Conservation (phyloP, 176 grass and related monocot genomes). For the Aegilops umbellulata region DNA sequence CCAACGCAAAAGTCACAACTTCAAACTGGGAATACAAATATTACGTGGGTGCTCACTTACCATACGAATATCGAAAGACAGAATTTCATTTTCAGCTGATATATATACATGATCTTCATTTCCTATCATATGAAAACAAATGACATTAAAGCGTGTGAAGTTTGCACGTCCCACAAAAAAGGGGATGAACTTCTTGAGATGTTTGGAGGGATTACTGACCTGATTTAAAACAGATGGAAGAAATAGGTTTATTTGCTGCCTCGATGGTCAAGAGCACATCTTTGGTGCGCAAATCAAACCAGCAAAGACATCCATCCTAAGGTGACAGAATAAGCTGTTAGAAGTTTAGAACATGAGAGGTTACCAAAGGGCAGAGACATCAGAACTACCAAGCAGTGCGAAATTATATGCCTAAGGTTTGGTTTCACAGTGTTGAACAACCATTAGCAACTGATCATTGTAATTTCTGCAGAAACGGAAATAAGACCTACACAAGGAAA, state of each 20-base stretch:
- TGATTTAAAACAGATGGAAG: conserved; percentile 84
- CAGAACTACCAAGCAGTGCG: background rate
- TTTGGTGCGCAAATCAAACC: conserved; percentile 85
- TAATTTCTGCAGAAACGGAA: background rate
- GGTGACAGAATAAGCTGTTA: background rate
- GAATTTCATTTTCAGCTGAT: conserved; percentile 62
- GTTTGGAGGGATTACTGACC: conserved; percentile 45
- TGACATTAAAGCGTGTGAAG: background rate
- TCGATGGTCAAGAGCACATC: conserved; percentile 67
- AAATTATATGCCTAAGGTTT: background rate
- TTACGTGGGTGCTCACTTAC: conserved; percentile 37
- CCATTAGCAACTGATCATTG: background rate
- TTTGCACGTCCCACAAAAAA: background rate
- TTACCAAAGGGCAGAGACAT: background rate
- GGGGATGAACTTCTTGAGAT: background rate
- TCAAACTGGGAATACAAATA: background rate
- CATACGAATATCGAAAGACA: conserved; percentile 68
- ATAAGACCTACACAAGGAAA: too few relatives aligned
- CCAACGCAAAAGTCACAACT: conserved; percentile 12
- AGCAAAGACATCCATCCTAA: conserved; percentile 90
- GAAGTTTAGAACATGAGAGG: conserved; percentile 6
- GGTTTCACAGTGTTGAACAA: background rate
- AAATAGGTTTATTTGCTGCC: conserved; percentile 55
- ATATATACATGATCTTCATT: conserved; percentile 82
- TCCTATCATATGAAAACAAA: conserved; percentile 49